These are phyloP conservation scores for Yarrowia bubula DNA, from an alignment of 805 yeast genomes.

Conservation along the genomic window DNA sequence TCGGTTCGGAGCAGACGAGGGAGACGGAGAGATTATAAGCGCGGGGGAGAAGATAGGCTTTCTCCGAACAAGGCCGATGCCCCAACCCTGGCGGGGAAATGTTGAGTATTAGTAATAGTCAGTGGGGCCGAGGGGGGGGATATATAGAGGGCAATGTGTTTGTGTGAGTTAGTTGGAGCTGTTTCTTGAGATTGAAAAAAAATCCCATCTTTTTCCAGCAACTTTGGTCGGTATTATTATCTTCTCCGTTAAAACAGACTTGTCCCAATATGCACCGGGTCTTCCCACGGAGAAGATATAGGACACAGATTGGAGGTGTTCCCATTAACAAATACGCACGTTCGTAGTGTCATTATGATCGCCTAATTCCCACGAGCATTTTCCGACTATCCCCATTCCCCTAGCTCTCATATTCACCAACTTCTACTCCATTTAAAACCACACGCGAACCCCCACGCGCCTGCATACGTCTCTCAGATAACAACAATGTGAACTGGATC, in stretches of 20 bases:
- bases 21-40: constrained; percentile 18
- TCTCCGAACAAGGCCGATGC: constrained; percentile 8
- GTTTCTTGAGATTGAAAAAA: neutral
- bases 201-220: neutral
- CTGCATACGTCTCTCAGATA: too few relatives aligned
- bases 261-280: neutral
- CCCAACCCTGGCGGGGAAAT: constrained; percentile 25
- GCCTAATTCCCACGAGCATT: too few relatives aligned
- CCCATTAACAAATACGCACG: too few relatives aligned
- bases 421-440: too few relatives aligned
- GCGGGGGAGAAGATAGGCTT: constrained; percentile 23
- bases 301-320: neutral
- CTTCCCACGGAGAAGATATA: neutral
- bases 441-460: too few relatives aligned
- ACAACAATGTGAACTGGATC: too few relatives aligned
- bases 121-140: neutral
- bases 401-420: too few relatives aligned
- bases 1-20: neutral
- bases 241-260: neutral
- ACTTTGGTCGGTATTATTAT: neutral
- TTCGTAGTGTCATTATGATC: too few relatives aligned
- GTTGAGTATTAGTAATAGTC: neutral
- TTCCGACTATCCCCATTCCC: too few relatives aligned
- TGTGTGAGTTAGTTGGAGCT: too few relatives aligned
- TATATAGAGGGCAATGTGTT: neutral